A percentile compares a stretch with the other conserved stretches of the same genome.
Evolutionary conservation across 129 eudicot genomes (phyloP).

Genomic region (Escallonia herrerae): DNA sequence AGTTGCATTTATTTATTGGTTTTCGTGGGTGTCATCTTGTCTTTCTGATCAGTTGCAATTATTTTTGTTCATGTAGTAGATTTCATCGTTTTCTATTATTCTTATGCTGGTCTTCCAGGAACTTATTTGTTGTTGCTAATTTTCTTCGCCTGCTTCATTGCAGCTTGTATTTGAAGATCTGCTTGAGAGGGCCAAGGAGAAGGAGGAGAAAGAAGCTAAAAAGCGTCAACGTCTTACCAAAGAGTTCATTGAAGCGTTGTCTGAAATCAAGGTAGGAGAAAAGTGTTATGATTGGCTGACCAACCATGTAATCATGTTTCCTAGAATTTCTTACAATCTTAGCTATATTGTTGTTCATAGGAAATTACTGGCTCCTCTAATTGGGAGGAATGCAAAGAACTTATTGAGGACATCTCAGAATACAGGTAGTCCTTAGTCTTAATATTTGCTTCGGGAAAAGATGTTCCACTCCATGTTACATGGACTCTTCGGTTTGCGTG

Average conservation of each 20-base stretch:
- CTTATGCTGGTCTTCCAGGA: neutral
- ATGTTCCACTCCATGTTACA: too few species aligned
- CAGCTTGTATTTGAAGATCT: conserved; percentile 94
- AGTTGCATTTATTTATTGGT: neutral
- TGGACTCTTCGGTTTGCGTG: too few species aligned
- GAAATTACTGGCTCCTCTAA: conserved; percentile 69
- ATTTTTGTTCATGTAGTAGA: neutral
- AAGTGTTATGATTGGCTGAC: neutral
- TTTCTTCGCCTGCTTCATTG: conserved; percentile 11
- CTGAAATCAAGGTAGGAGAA: conserved; percentile 52
- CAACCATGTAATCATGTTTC: neutral
- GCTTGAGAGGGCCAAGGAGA: conserved; percentile 87
- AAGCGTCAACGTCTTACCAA: conserved; percentile 78
- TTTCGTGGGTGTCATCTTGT: neutral
- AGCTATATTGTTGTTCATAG: conserved; percentile 21
- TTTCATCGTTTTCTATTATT: neutral
- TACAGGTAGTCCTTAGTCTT: conserved; percentile 49
- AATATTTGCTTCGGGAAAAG: neutral
- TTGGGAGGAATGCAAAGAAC: conserved; percentile 77
- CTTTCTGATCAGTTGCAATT: neutral
- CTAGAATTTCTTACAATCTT: conserved; percentile 6
- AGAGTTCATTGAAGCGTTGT: conserved; percentile 68
- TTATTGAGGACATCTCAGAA: conserved; percentile 82
- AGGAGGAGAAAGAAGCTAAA: conserved; percentile 92
- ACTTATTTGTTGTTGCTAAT: neutral